Conservation (phyloP, 2,329 filamentous ascomycete species). For the Whalleya microplaca region DNA sequence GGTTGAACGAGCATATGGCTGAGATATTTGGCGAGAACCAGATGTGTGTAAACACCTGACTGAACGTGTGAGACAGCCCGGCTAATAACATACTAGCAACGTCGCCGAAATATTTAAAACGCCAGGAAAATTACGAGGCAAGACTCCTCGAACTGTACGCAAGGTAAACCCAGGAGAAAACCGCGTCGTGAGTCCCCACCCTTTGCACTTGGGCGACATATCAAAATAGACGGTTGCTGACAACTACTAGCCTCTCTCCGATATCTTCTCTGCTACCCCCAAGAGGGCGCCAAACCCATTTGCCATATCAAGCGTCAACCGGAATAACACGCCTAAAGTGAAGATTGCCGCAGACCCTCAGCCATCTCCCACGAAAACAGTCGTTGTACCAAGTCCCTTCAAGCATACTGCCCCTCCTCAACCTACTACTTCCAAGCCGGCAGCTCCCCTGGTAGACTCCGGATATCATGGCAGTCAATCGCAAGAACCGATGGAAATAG, state of each 20-base stretch:
- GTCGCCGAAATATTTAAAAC: constrained; percentile 96
- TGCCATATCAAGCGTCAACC: constrained; percentile 49
- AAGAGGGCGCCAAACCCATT: constrained; percentile 60
- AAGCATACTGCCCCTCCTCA: constrained; percentile 41
- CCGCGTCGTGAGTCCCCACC: constrained; percentile 61
- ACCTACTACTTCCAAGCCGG: constrained; percentile 28
- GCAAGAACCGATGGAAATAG: constrained; percentile 54
- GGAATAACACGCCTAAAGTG: constrained; percentile 60
- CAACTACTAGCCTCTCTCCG: constrained; percentile 57
- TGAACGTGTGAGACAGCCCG: constrained; percentile 6
- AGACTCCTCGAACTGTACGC: constrained; percentile 73
- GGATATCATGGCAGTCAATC: constrained; percentile 73
- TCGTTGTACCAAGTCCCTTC: constrained; percentile 39
- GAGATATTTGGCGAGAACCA: constrained; percentile 88
- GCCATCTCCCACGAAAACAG: constrained; percentile 36
- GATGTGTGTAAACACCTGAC: constrained; percentile 63
- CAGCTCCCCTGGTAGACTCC: constrained; percentile 60
- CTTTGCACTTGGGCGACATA: constrained; percentile 3
- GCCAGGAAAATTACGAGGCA: constrained; percentile 79
- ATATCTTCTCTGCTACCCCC: constrained; percentile 60
- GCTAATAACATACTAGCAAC: constrained; percentile 62
- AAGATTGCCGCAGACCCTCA: constrained; percentile 60
- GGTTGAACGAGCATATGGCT: constrained; percentile 98
- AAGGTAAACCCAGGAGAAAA: constrained; percentile 62
- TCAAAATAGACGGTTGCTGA: constrained; percentile 18